These are phyloP conservation scores for Punica granatum DNA, from an alignment of 345 rosid species.

Conservation along the genomic window DNA sequence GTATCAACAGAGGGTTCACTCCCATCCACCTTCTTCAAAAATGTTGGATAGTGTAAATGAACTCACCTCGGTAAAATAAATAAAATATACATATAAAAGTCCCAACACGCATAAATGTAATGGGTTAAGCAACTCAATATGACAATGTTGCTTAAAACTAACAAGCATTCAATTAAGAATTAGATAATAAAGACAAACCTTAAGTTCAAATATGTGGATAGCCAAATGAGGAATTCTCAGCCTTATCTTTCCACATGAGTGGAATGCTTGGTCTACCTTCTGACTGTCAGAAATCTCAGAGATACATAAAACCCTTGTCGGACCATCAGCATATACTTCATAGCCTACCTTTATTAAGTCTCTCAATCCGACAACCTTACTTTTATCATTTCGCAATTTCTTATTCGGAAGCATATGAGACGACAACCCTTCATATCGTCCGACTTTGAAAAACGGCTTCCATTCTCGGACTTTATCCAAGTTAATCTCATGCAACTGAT, in stretches of 20 bases:
- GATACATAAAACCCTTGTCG: constrained; percentile 69
- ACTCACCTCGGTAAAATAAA: background rate
- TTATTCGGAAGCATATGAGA: constrained; percentile 41
- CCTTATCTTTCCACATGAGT: constrained; percentile 52
- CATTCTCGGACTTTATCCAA: constrained; percentile 90
- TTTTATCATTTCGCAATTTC: constrained; percentile 33
- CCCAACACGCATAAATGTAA: background rate
- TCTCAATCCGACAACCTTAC: constrained; percentile 25
- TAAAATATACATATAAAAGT: background rate
- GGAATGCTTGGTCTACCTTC: constrained; percentile 28
- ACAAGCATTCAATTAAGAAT: background rate
- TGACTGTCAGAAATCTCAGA: constrained; percentile 52
- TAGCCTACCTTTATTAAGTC: constrained; percentile 62
- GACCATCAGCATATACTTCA: constrained; percentile 93
- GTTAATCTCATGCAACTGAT: constrained; percentile 66
- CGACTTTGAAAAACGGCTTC: constrained; percentile 69
- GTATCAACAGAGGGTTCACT: constrained; percentile 30
- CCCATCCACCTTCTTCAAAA: constrained; percentile 46
- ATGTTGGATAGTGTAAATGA: constrained; percentile 11
- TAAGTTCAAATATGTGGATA: constrained; percentile 63
- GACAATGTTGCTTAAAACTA: background rate
- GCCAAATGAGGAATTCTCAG: constrained; percentile 57
- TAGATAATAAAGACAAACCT: constrained; percentile 48
- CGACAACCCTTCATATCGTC: constrained; percentile 42
- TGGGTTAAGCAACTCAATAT: background rate